Base-by-base conservation (phyloP, 2,329 filamentous ascomycete species). In the Penicillium olsonii region DNA sequence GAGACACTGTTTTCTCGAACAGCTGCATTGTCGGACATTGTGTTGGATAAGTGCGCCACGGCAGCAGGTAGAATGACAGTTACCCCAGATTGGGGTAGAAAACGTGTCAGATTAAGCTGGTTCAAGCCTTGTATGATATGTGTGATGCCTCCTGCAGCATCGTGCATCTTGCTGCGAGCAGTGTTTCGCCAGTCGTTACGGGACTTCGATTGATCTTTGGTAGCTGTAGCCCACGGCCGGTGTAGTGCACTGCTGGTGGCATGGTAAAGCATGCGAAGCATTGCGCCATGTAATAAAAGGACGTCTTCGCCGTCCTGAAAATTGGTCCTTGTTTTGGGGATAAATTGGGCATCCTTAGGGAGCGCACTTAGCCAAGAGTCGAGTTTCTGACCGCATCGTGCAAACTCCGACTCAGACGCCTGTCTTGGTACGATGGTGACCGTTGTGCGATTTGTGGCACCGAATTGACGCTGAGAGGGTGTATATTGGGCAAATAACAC, bases 241-340 rank as follows among this genome's bases (percentile, higher is more conserved):
- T 96, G 89, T 10, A 96, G 78, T 1, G 90, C 90, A 38, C 90
- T 94, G n/a, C 92, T 79, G 1, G 90, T 94, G 1, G 90, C 92
- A 70, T 90, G 90, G 68, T 92, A 95, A 0, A 94, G 84, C 87
- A 95, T 92, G 68, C 94, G 88, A 22, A 96, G 75, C 42, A 96
- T 80, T n/a, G 87, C 88, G 33, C 88, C 81, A 64, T 95, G 89
- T 1, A 95, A 71, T 41, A 80, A 73, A 6, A 84, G 59, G 2
- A 74, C 71, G 33, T 73, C 68, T 40, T 75, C 73, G n/a, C 71
- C 70, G 18, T 69, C 56, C 2, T 80, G 81, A 11, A 84, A 78
- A 40, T 78, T 78, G 31, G 83, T 84, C 34, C 83, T 76, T 11
- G 71, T 79, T 45, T 82, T 78, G 84, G 85, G 48, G 14, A 80